phyloP scores from a whole-genome alignment of 1,284 basidiomycete genomes.

The Heterobasidion occidentale region DNA sequence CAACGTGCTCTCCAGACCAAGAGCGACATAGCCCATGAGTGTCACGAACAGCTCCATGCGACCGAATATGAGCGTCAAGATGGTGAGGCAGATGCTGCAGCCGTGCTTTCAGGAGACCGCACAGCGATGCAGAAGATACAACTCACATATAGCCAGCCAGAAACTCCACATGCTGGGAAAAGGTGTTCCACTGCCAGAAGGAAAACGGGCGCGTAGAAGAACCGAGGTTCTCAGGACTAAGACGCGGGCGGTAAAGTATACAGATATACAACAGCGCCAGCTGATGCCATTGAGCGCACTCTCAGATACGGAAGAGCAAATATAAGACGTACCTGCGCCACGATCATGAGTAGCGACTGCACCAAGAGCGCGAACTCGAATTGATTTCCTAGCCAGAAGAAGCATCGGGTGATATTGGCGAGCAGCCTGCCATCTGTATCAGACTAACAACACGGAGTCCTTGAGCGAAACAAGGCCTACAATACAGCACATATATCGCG shows the following conservation, averaged over 20 bases:
- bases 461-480: slow-evolving; percentile 27
- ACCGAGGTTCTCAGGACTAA: slow-evolving; percentile 50
- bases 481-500: slow-evolving; percentile 76
- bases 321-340: slow-evolving; percentile 55
- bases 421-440: slow-evolving; percentile 40
- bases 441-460: slow-evolving; percentile 4
- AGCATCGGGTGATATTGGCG: slow-evolving; percentile 79
- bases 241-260: slow-evolving; percentile 54
- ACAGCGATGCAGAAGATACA: neutral
- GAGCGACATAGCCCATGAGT: slow-evolving; percentile 67
- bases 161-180: slow-evolving; percentile 76
- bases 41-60: slow-evolving; percentile 55
- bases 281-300: slow-evolving; percentile 32
- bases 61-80: slow-evolving; percentile 70
- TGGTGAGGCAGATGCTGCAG: slow-evolving; percentile 57
- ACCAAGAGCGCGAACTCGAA: slow-evolving; percentile 73
- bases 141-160: slow-evolving; percentile 70
- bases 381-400: slow-evolving; percentile 80
- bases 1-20: slow-evolving; percentile 78
- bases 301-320: slow-evolving; percentile 6
- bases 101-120: slow-evolving; percentile 10
- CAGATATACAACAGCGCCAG: slow-evolving; percentile 74
- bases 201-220: slow-evolving; percentile 60
- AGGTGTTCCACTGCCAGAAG: slow-evolving; percentile 84
- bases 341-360: slow-evolving; percentile 77